Evolutionary conservation across 116 monocot species (phyloP), one percentile per base, ranked within the genome.

Genomic region (Iris pallida): DNA sequence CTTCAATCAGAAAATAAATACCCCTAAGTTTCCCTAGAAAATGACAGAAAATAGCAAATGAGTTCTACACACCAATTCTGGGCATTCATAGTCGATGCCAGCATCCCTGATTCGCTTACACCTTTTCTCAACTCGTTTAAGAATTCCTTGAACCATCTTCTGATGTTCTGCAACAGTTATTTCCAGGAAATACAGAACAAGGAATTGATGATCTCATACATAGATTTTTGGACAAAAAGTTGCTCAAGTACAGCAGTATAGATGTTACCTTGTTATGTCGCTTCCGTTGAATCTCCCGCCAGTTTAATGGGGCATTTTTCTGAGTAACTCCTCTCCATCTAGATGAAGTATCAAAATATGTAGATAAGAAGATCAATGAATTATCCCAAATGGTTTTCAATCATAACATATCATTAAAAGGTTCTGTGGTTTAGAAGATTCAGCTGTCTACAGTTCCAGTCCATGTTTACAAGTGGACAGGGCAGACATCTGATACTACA

Each of bases 41-140:
- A 17, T 47, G 3, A 52, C 40, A 5, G 7, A 46, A 12, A 16
- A 64, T 16, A 42, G 9, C 45, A 8, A 49, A 47, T 5, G 40
- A 56, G 6, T 19, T 73, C 73, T 44, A 79, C 97, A 87, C 84
- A 98, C 98, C 74, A 98, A 76, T 13, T 72, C 87, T 20, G 93
- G 88, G 63, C 88, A 93, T 57, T 88, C 81, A 63, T 93, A 98
- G 10, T 98, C 87, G 71, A 98, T 88, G 41, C 93, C 98, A 69
- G 93, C 88, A 72, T 72, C 83, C 61, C 78, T 72, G 47, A 98
- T 80, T 49, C 90, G 76, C 70, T 88, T 81, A 12, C 81, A 76
- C 19, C 90, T 73, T 55, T 79, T 88, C 57, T 81, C 78, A 73
- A 90, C 83, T 53, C 85, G 77, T 66, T 78, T 81, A 16, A 90